phyloP scores from a whole-genome alignment of 345 rosid genomes.

The Carallia pectinifolia region DNA sequence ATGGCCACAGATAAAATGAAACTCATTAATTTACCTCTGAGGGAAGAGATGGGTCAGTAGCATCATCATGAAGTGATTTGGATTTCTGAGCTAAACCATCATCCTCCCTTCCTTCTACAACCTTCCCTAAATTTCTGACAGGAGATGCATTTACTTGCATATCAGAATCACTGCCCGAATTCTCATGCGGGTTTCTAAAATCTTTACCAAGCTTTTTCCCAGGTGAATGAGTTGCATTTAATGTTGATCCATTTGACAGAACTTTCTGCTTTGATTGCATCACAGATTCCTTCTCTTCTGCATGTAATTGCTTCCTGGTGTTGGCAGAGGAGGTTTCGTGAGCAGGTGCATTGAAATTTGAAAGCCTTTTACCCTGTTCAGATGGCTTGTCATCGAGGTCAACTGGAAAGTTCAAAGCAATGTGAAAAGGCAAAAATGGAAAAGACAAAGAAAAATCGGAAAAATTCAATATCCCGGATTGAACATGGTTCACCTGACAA shows the following conservation, averaged over 20 bases:
- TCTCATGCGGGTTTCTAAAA: constrained; percentile 32
- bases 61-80: constrained; percentile 40
- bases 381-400: constrained; percentile 62
- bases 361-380: constrained; percentile 39
- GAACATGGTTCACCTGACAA: constrained; percentile 59
- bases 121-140: constrained; percentile 29
- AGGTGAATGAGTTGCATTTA: constrained; percentile 33
- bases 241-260: constrained; percentile 33
- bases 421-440: constrained; percentile 1
- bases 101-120: constrained; percentile 39
- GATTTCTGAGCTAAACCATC: constrained; percentile 39
- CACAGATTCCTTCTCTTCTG: constrained; percentile 48
- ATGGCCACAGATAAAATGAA: background rate
- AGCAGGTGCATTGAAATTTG: constrained; percentile 36
- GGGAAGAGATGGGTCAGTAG: constrained; percentile 53
- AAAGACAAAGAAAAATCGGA: constrained; percentile 9
- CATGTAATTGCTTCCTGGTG: constrained; percentile 35
- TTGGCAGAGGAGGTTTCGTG: constrained; percentile 37
- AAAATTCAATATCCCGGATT: constrained; percentile 16
- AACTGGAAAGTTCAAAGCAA: constrained; percentile 42
- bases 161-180: constrained; percentile 36
- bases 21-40: constrained; percentile 55
- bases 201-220: constrained; percentile 41
- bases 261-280: constrained; percentile 33
- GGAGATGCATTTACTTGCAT: constrained; percentile 22